These are phyloP conservation scores for Candida golubevii DNA, from an alignment of 805 yeast species.

Conservation along the genomic window DNA sequence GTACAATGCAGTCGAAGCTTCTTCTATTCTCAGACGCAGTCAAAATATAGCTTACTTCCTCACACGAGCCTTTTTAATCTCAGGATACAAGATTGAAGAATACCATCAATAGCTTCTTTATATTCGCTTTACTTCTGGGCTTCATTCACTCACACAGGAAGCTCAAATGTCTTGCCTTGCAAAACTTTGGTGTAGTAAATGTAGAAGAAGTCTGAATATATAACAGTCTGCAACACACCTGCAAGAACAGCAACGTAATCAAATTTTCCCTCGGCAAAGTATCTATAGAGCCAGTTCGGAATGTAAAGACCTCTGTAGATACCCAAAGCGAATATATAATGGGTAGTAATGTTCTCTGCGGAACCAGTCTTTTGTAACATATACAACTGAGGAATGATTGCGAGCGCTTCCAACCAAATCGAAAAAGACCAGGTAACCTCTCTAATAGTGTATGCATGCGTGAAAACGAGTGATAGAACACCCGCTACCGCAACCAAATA, in stretches of 20 bases:
- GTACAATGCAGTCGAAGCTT: no score
- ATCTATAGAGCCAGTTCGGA: constrained; percentile 94
- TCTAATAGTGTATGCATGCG: constrained; percentile 54
- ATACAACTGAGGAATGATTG: constrained; percentile 89
- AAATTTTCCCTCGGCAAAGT: constrained; percentile 54
- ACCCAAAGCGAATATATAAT: constrained; percentile 92
- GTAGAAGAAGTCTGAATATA: constrained; percentile 95
- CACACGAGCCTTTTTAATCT: no score
- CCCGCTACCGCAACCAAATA: constrained; percentile 65
- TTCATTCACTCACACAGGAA: constrained; percentile 46
- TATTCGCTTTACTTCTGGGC: no score
- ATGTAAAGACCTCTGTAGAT: constrained; percentile 83
- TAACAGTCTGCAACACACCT: constrained; percentile 78
- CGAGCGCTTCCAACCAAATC: constrained; percentile 88
- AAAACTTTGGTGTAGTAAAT: constrained; percentile 76
- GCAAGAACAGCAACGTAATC: constrained; percentile 72
- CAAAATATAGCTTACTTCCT: no score
- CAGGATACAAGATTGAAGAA: no score
- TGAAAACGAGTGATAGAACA: constrained; percentile 55
- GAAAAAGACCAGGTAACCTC: constrained; percentile 86
- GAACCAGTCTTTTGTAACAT: constrained; percentile 86
- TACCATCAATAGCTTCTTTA: no score
- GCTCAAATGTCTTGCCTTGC: constrained; percentile 69
- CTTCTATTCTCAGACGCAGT: no score
- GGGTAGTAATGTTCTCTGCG: constrained; percentile 82